These are phyloP conservation scores for Garcileccinum viscosum DNA, from an alignment of 1,284 basidiomycete genomes.

Conservation along the genomic window DNA sequence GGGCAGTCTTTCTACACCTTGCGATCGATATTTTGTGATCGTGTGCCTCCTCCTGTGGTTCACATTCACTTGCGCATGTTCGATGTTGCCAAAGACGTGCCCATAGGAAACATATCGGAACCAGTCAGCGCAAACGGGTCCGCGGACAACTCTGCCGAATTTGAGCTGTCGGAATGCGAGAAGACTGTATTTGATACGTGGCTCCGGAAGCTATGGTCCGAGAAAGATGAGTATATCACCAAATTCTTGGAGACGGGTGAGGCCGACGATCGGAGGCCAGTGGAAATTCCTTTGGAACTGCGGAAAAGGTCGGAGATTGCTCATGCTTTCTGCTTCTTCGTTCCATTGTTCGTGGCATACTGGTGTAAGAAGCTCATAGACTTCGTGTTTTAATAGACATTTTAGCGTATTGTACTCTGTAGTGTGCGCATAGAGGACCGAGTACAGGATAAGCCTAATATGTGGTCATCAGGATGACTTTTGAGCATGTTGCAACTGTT, in stretches of 20 bases:
- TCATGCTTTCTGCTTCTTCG: slow-evolving; percentile 74
- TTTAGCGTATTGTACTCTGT: slow-evolving; percentile 20
- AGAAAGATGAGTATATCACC: slow-evolving; percentile 82
- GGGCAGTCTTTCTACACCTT: slow-evolving; percentile 89
- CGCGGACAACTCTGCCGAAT: slow-evolving; percentile 46
- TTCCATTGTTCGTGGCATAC: slow-evolving; percentile 62
- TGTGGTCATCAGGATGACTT: slow-evolving; percentile 23
- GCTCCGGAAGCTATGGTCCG: slow-evolving; percentile 81
- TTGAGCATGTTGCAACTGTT: slow-evolving; percentile 44
- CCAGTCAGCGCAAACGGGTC: slow-evolving; percentile 40
- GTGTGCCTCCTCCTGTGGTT: slow-evolving; percentile 83
- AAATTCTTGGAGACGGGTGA: slow-evolving; percentile 61
- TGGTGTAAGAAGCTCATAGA: slow-evolving; percentile 51
- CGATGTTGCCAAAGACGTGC: slow-evolving; percentile 67
- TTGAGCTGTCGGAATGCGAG: slow-evolving; percentile 73
- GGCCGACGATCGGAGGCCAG: slow-evolving; percentile 40
- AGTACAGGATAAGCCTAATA: neutral
- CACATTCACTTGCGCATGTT: slow-evolving; percentile 87
- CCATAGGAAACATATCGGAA: slow-evolving; percentile 63
- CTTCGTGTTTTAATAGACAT: slow-evolving; percentile 27
- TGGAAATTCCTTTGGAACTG: slow-evolving; percentile 68
- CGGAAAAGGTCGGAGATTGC: slow-evolving; percentile 58
- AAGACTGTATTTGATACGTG: slow-evolving; percentile 81
- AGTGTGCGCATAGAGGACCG: slow-evolving; percentile 14
- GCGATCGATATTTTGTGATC: slow-evolving; percentile 85